Evolutionary conservation across 371 early-diverging fungal species (phyloP).

Genomic region (Syncephalastrum sp.): DNA sequence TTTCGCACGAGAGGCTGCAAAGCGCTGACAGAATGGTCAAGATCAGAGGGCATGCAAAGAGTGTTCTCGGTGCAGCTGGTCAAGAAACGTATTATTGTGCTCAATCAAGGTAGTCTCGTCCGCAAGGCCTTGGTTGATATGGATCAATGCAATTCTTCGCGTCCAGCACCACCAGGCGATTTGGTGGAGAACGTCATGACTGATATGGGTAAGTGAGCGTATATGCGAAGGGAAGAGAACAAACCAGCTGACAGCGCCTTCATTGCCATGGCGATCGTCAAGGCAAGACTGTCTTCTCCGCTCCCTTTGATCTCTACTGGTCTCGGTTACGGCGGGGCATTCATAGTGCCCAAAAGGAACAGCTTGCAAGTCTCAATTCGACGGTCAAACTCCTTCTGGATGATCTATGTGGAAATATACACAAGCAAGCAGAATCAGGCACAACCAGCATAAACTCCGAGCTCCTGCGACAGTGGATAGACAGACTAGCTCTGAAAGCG

Average conservation of each 20-base stretch:
- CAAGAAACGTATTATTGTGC: constrained; percentile 32
- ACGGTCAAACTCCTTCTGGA: neutral
- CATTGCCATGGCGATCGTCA: neutral
- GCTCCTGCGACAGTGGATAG: constrained; percentile 27
- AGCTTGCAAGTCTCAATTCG: constrained; percentile 17
- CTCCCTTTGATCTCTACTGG: constrained; percentile 36
- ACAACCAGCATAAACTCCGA: constrained; percentile 16
- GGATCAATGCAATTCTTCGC: constrained; percentile 39
- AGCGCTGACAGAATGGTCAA: constrained; percentile 33
- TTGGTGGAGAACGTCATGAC: constrained; percentile 31
- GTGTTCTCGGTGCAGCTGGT: constrained; percentile 36
- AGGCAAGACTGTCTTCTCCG: constrained; percentile 36
- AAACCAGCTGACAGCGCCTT: neutral
- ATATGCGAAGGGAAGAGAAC: no score
- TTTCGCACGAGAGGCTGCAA: constrained; percentile 19
- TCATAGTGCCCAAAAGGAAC: constrained; percentile 20
- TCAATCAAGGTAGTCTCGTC: constrained; percentile 30
- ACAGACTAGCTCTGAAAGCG: constrained; percentile 32
- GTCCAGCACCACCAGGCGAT: constrained; percentile 13
- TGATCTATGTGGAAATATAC: no score
- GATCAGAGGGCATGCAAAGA: constrained; percentile 13
- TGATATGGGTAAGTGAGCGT: constrained; percentile 22
- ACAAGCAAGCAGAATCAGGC: neutral
- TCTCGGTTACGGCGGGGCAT: constrained; percentile 34
- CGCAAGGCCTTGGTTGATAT: constrained; percentile 28